These are phyloP conservation scores for Oldenlandia corymbosa DNA, from an alignment of 257 asterid species.

Conservation along the genomic window DNA sequence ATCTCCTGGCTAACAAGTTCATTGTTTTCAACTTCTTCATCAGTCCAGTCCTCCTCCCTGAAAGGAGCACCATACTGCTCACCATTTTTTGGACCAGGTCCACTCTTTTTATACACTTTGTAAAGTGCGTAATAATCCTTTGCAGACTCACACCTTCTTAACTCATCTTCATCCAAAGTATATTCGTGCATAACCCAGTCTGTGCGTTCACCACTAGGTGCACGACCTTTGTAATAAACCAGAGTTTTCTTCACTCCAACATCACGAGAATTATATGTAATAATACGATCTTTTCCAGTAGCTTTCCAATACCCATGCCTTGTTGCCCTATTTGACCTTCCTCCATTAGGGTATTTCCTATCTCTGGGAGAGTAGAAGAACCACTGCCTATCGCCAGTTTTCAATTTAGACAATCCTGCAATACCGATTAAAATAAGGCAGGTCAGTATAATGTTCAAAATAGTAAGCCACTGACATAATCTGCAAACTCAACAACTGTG, in stretches of 20 bases:
- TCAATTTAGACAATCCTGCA: slow-evolving; percentile 74
- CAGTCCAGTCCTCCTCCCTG: slow-evolving; percentile 87
- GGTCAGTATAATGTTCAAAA: slow-evolving; percentile 15
- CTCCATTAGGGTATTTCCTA: slow-evolving; percentile 83
- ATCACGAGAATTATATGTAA: slow-evolving; percentile 50
- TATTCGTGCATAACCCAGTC: slow-evolving; percentile 99
- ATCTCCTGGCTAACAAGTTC: slow-evolving; percentile 24
- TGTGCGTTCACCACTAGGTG: slow-evolving; percentile 81
- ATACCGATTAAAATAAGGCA: slow-evolving; percentile 10
- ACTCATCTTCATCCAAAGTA: slow-evolving; percentile 75
- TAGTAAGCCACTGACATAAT: background rate
- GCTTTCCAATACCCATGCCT: slow-evolving; percentile 92
- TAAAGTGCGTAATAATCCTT: slow-evolving; percentile 71
- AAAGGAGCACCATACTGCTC: slow-evolving; percentile 96
- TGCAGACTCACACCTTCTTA: slow-evolving; percentile 46
- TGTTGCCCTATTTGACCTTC: slow-evolving; percentile 75
- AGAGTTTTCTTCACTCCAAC: slow-evolving; percentile 90
- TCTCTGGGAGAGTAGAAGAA: slow-evolving; percentile 89
- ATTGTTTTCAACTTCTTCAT: slow-evolving; percentile 35
- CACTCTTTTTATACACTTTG: slow-evolving; percentile 91
- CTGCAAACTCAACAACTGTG: background rate
- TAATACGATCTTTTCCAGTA: slow-evolving; percentile 83
- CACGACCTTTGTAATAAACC: slow-evolving; percentile 84
- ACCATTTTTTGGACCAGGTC: slow-evolving; percentile 97
- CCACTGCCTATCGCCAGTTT: slow-evolving; percentile 92